Percentiles rank a stretch among this genome's conserved stretches.
These are phyloP conservation scores for Sporobolomyces phaffii DNA, from an alignment of 768 basidiomycete genomes.

Conservation along the genomic window DNA sequence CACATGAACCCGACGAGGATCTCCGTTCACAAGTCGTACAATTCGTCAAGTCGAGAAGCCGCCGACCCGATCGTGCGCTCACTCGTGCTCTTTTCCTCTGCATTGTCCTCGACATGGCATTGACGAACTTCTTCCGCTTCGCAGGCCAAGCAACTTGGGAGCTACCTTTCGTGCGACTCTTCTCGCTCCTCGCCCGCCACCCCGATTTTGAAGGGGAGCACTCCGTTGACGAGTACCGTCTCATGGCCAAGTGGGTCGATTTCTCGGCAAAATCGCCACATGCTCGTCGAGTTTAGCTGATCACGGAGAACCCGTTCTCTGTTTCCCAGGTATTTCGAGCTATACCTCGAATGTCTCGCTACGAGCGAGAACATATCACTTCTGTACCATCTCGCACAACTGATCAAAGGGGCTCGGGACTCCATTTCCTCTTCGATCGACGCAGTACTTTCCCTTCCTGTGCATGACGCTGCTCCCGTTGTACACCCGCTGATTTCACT, in stretches of 20 bases:
- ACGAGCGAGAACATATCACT: slow-evolving; percentile 76
- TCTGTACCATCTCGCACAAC: slow-evolving; percentile 71
- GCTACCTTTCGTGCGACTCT: slow-evolving; percentile 71
- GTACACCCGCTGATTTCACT: background rate
- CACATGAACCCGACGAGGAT: slow-evolving; percentile 84
- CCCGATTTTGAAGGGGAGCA: slow-evolving; percentile 67
- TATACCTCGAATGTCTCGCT: slow-evolving; percentile 73
- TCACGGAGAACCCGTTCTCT: background rate
- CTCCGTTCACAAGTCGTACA: slow-evolving; percentile 12
- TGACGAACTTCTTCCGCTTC: too few species aligned
- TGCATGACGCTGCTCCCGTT: background rate
- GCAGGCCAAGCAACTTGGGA: slow-evolving; percentile 62
- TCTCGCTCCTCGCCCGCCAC: slow-evolving; percentile 86
- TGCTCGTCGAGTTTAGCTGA: background rate
- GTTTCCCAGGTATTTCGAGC: slow-evolving; percentile 67
- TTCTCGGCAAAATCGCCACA: background rate
- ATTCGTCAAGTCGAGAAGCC: background rate
- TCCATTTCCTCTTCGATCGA: slow-evolving; percentile 60
- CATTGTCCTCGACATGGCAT: too few species aligned
- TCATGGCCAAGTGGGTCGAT: slow-evolving; percentile 68
- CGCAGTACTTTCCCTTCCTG: slow-evolving; percentile 53
- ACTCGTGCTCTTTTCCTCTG: too few species aligned
- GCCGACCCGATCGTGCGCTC: slow-evolving; percentile 3
- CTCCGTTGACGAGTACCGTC: slow-evolving; percentile 62
- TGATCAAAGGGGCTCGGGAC: slow-evolving; percentile 82